Evolutionary conservation across 1,284 basidiomycete species (phyloP).

Genomic region (Melampsora abietis-canadensis): DNA sequence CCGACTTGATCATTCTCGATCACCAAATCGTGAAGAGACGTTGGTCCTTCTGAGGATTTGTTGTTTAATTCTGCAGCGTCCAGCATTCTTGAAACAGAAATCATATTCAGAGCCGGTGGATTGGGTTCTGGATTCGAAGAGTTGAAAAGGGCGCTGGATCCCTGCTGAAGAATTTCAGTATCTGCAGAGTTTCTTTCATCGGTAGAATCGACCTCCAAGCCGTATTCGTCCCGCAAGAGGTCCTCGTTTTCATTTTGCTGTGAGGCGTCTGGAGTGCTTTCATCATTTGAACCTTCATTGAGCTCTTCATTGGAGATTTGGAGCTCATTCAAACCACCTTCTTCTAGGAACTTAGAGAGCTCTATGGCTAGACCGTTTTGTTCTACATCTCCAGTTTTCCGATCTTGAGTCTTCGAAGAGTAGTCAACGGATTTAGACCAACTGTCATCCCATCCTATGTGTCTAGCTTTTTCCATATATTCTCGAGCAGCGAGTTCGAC

Average conservation of each 20-base stretch:
- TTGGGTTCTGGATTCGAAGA: background rate
- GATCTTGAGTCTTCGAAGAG: too few species aligned
- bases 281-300: background rate
- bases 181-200: background rate
- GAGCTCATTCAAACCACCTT: background rate
- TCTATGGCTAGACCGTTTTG: background rate
- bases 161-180: background rate
- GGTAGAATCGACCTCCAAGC: background rate
- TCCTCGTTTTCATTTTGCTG: background rate
- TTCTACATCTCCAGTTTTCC: background rate
- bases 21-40: slow-evolving; percentile 9
- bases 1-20: background rate
- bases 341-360: background rate
- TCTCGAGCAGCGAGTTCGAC: slow-evolving; percentile 7
- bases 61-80: background rate
- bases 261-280: background rate
- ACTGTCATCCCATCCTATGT: slow-evolving; percentile 1
- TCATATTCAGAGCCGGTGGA: background rate
- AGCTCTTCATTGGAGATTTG: background rate
- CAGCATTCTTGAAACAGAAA: slow-evolving; percentile 7
- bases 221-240: background rate
- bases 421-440: too few species aligned
- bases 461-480: slow-evolving; percentile 9
- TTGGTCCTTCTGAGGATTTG: background rate
- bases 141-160: background rate